Evolutionary conservation across 768 basidiomycete species (phyloP).

Genomic region (Termitomyces sp.): DNA sequence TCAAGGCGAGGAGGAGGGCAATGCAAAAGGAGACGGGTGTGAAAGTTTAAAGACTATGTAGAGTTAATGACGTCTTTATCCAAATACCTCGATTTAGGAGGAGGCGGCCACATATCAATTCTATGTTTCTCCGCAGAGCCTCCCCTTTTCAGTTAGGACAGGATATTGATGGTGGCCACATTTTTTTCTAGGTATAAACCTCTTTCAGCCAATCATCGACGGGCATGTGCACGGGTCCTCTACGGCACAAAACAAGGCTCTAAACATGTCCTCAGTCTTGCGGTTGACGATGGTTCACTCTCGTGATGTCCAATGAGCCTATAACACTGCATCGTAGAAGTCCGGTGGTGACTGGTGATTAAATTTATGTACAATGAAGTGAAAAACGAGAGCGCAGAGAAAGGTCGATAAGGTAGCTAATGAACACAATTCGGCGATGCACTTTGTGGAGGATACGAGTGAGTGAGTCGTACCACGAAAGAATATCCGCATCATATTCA

Average conservation of each 20-base stretch:
- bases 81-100: too few species aligned
- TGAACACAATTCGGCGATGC: neutral
- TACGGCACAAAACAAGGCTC: too few species aligned
- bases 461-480: neutral
- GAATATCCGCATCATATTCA: neutral
- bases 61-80: neutral
- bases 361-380: conserved; percentile 1
- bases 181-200: too few species aligned
- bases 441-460: neutral
- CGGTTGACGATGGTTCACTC: neutral
- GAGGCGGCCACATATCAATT: too few species aligned
- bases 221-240: too few species aligned
- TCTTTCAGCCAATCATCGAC: too few species aligned
- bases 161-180: too few species aligned
- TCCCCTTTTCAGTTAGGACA: too few species aligned
- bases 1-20: neutral
- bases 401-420: conserved; percentile 1
- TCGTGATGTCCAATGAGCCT: too few species aligned
- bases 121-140: too few species aligned
- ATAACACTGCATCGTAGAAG: neutral
- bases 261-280: neutral
- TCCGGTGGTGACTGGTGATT: neutral
- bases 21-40: neutral
- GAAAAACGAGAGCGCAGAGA: neutral
- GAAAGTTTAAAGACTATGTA: neutral